A percentile compares a stretch with the other conserved stretches of the same genome.
Conservation (phyloP, 2,329 filamentous ascomycete species). For the Botrytis galanthina region DNA sequence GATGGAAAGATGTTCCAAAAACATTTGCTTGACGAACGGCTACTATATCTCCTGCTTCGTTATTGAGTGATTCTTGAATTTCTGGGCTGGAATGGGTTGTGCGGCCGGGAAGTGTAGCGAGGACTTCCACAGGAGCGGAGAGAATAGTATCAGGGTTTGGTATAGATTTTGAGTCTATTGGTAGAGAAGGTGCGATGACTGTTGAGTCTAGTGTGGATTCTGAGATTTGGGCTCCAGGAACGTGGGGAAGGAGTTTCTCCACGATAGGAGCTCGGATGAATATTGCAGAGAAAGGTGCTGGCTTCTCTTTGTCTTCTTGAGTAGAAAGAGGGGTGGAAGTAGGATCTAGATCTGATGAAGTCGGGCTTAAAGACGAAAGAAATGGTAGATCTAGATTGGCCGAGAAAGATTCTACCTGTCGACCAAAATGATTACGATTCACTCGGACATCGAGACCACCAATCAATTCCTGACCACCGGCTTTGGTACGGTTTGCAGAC, state of each 20-base stretch:
- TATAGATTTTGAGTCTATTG: conserved; percentile 23
- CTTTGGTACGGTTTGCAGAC: conserved; percentile 82
- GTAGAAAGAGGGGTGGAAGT: neutral
- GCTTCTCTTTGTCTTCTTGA: conserved; percentile 17
- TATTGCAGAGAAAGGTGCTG: conserved; percentile 69
- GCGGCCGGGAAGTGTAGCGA: conserved; percentile 50
- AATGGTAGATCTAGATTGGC: conserved; percentile 72
- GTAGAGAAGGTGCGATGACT: conserved; percentile 34
- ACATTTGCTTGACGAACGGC: conserved; percentile 89
- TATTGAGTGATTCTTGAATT: conserved; percentile 39
- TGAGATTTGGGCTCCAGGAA: conserved; percentile 36
- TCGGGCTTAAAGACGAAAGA: conserved; percentile 42
- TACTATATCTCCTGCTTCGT: conserved; percentile 69
- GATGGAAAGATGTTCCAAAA: conserved; percentile 93
- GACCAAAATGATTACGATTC: conserved; percentile 91
- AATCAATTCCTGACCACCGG: conserved; percentile 88
- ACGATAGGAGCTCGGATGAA: conserved; percentile 96
- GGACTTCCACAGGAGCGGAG: conserved; percentile 45
- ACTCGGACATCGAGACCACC: conserved; percentile 89
- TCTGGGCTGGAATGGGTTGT: conserved; percentile 26
- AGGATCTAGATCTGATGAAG: conserved; percentile 29
- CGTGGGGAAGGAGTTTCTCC: conserved; percentile 66
- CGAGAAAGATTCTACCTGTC: conserved; percentile 90
- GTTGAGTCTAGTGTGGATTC: conserved; percentile 46
- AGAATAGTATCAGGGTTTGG: conserved; percentile 27